These are phyloP conservation scores for Trametes villosa DNA, from an alignment of 768 basidiomycete genomes.

Conservation along the genomic window DNA sequence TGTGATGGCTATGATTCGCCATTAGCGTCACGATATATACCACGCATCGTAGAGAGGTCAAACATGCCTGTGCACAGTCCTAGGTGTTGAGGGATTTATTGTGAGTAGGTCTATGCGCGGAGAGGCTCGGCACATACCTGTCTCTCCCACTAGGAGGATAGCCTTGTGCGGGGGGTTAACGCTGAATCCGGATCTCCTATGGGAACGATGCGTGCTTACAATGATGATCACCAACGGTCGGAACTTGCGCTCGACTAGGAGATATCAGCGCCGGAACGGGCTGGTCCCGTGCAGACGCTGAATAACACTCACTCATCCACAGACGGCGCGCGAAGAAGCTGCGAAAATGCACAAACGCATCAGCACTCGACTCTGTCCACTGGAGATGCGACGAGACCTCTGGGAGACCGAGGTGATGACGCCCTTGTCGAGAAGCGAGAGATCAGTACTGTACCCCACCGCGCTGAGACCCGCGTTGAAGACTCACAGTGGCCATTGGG, in stretches of 20 bases:
- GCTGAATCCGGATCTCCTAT: too few relatives aligned
- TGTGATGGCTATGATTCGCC: neutral
- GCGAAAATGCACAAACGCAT: neutral
- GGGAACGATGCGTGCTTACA: neutral
- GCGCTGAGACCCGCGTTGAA: too few relatives aligned
- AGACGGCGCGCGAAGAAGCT: conserved; percentile 3
- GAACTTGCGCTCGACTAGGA: neutral
- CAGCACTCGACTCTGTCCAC: too few relatives aligned
- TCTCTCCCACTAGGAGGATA: neutral
- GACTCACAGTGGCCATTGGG: neutral
- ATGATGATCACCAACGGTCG: neutral
- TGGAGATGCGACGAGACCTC: neutral
- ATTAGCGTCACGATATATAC: too few relatives aligned
- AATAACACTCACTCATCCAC: neutral
- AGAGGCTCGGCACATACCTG: neutral
- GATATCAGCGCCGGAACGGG: neutral
- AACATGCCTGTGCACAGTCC: neutral
- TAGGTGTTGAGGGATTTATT: neutral
- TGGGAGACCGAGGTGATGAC: neutral
- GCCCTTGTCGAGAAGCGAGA: neutral
- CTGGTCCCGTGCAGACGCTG: neutral
- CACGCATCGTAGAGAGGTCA: too few relatives aligned
- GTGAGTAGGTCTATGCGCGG: neutral
- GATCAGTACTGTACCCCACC: too few relatives aligned
- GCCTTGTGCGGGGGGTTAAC: neutral